Base-by-base conservation (phyloP, 2,329 filamentous ascomycete genomes). In the Fusarium tupiense region DNA sequence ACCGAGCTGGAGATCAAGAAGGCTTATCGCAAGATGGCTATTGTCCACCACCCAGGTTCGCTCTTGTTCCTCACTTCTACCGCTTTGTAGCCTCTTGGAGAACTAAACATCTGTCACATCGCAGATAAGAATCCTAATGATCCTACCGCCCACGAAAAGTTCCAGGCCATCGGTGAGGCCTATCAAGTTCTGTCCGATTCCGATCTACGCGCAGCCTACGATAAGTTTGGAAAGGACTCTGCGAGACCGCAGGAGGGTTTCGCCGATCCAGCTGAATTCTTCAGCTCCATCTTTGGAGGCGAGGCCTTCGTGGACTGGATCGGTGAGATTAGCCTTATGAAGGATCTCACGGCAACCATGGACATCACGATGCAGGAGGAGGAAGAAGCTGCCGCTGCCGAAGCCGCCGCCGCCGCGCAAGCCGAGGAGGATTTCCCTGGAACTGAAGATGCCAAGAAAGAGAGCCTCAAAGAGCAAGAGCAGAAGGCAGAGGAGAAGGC, bases 261-360 rank as follows among this genome's bases (percentile, higher is more conserved):
- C 83, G 94, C 94, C 87, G 96, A 99, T 82, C 96, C 96, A 3
- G 90, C 95, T 74, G 96, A 99, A 84, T 99, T 99, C 89, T 99
- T 99, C 85, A 93, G 93, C 79, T 97, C 95, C 87, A 99, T 99
- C 78, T 99, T 99, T 81, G 96, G 96, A 77, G 96, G 96, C 69
- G 96, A 98, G 78, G 95, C 96, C 19, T 99, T 99, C 80, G 88
- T 93, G 70, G 96, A 99, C 86, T 94, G 96, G 88, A 98, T 99
- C 80, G 96, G 96, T 76, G 96, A 99, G 88, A 98, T 99, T 77
- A 96, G 94, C 58, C 90, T 99, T 66, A 98, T 99, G 94, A 98
- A 98, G 86, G 96, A 99, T 80, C 88, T 99, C 62, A 98, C 96
- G 24, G 94, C 95, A 80, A 98, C 95, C 50, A 98, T 99, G 96